phyloP scores from a whole-genome alignment of 2,329 filamentous ascomycete genomes.

The Pleurostoma richardsiae region DNA sequence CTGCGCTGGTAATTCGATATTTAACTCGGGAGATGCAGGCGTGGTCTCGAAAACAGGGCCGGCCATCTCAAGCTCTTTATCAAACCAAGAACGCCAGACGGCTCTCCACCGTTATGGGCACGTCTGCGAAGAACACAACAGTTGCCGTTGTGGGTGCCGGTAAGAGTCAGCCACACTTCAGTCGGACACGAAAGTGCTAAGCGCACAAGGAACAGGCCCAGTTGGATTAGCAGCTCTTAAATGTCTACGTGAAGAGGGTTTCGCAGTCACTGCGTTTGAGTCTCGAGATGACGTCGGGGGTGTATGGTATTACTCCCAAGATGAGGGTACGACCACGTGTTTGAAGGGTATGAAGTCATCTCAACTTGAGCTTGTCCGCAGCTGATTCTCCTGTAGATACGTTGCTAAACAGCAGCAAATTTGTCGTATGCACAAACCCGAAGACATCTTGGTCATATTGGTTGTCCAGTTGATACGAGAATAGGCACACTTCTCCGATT shows the following conservation, averaged over 20 bases:
- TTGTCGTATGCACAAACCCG: background rate
- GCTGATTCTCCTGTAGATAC: background rate
- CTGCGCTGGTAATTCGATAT: no score
- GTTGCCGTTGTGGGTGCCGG: slow-evolving; percentile 9
- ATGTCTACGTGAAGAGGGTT: slow-evolving; percentile 1
- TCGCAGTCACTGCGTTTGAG: background rate
- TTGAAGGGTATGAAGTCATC: background rate
- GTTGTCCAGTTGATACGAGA: background rate
- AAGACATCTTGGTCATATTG: no score
- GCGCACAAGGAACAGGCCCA: background rate
- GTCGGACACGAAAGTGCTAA: background rate
- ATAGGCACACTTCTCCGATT: slow-evolving; percentile 16
- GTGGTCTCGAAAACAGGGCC: no score
- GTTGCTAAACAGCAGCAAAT: background rate
- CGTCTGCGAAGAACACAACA: background rate
- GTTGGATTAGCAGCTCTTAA: slow-evolving; percentile 1
- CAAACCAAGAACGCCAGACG: no score
- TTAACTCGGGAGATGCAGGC: no score
- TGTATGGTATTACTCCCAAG: slow-evolving; percentile 1
- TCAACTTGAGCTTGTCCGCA: no score
- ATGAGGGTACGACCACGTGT: background rate
- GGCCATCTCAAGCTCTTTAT: no score
- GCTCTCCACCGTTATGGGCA: no score
- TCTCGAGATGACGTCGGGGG: background rate
- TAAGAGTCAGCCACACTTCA: slow-evolving; percentile 2